phyloP scores from a whole-genome alignment of 225 moss, liverwort and hornwort species.

The Thuidium tamariscinum region DNA sequence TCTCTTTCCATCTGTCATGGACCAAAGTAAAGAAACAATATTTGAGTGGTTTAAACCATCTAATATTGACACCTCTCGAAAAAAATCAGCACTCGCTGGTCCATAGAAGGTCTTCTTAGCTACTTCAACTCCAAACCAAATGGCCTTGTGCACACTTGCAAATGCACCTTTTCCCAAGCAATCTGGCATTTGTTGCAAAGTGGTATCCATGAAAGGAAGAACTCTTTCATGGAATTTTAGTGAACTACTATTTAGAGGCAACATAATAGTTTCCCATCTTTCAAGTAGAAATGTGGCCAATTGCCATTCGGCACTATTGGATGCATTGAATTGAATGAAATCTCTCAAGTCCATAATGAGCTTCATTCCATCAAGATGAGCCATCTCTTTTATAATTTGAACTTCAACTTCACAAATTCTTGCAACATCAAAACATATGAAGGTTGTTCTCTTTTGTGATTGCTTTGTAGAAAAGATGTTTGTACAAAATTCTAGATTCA shows the following conservation, averaged over 20 bases:
- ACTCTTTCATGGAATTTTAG: fast-evolving
- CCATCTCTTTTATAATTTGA: not conserved
- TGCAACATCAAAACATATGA: not conserved
- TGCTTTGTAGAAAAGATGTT: not conserved
- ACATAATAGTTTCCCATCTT: not conserved
- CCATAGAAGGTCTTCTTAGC: not conserved
- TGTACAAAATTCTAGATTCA: not conserved
- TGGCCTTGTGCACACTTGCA: not conserved
- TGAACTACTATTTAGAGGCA: fast-evolving
- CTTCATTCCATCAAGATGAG: not conserved
- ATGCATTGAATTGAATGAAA: not conserved
- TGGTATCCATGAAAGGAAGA: not conserved
- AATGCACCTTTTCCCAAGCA: not conserved
- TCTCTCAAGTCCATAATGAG: not conserved
- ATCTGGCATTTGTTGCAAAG: not conserved
- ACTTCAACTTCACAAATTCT: not conserved
- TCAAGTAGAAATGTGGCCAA: not conserved
- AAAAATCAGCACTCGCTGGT: not conserved
- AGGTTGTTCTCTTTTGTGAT: fast-evolving
- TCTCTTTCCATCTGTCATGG: not conserved
- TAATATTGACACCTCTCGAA: not conserved
- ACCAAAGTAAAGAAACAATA: not conserved
- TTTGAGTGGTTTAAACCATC: not conserved
- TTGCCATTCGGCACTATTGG: fast-evolving
- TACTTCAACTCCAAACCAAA: not conserved